These are phyloP conservation scores for Pascua guehoae DNA, from an alignment of 1,284 basidiomycete species.

Conservation along the genomic window DNA sequence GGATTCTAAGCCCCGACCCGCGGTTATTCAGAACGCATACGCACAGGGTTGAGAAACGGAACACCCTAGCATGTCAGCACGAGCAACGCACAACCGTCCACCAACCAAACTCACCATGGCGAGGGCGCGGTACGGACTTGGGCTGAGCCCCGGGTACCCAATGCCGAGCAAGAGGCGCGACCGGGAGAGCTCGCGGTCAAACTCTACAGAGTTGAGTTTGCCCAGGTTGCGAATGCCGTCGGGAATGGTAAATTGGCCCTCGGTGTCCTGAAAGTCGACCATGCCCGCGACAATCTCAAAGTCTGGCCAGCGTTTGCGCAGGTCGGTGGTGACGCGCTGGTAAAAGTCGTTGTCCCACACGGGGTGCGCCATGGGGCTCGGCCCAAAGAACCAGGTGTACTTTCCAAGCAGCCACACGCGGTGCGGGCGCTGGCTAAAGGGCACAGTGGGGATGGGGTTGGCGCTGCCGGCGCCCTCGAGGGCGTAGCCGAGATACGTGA, in stretches of 20 bases:
- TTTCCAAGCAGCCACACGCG: slow-evolving; percentile 23
- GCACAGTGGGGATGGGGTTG: background rate
- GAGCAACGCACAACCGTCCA: too few relatives aligned
- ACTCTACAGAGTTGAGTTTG: slow-evolving; percentile 13
- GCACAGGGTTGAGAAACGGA: slow-evolving; percentile 9
- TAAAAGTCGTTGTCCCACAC: slow-evolving; percentile 7
- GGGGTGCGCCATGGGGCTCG: too few relatives aligned
- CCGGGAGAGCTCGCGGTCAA: slow-evolving; percentile 5
- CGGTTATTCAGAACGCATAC: background rate
- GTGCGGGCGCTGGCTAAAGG: slow-evolving; percentile 7
- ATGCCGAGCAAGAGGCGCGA: slow-evolving; percentile 24
- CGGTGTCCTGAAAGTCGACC: background rate
- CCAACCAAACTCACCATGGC: background rate
- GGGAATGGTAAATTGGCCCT: slow-evolving; percentile 11
- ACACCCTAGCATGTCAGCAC: background rate
- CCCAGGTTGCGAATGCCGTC: slow-evolving; percentile 20
- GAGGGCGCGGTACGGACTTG: slow-evolving; percentile 19
- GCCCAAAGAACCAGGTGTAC: slow-evolving; percentile 14
- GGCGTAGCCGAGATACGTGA: slow-evolving; percentile 7
- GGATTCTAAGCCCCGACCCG: too few relatives aligned
- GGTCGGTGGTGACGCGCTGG: slow-evolving; percentile 10
- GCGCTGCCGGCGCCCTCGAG: background rate
- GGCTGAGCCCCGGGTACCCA: slow-evolving; percentile 19
- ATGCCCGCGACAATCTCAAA: slow-evolving; percentile 13
- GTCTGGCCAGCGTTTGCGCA: slow-evolving; percentile 13